Evolutionary conservation across 2,329 filamentous ascomycete species (phyloP), one percentile per base, ranked within the genome.

Genomic region (Fusarium guadeloupense): DNA sequence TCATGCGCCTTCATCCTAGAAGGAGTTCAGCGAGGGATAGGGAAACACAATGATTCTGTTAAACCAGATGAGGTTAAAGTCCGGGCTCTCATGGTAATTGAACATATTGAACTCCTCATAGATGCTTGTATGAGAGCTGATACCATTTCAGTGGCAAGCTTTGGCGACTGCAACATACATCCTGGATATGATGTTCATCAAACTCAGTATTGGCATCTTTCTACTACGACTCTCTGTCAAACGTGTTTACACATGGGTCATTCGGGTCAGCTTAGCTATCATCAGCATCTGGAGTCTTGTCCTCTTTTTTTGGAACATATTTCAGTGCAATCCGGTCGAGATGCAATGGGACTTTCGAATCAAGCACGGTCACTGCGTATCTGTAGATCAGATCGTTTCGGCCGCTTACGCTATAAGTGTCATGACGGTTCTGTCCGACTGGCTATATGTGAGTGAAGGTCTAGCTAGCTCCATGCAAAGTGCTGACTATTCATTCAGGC

Each of bases 321-420:
- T 83, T 55, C 81, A 85, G 63, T 84, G 82, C 66, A 76, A 64
- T 16, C 82, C 82, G 1, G 75, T 84, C 20, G 67, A 76, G 35
- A 80, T 79, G 17, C 81, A 83, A 53, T 85, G 83, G 83, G 81
- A 83, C 57, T 81, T 80, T 59, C 78, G 78, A 16, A 79, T 85
- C 13, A 68, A 74, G 0, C 62, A 65, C 8, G 74, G 77, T 3
- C 70, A 68, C 19, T 84, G 82, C 55, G 81, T 80, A n/a, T 72
- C 72, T 9, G 69, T 75, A 7, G 69, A 77, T 19, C 73, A 79
- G 47, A 72, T 84, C 33, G 76, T 84, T 33, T 73, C 74, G 21
- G 81, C 80, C 3, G 81, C 81, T 5, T 84, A 83, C 62, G 76
- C 81, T 23, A 74, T 85, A 43, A 83, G 80, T 59, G 79, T 79